Percentiles rank a stretch among this genome's conserved stretches.
Evolutionary conservation across 2,329 filamentous ascomycete genomes (phyloP).

Genomic region (Boeremia exigua): DNA sequence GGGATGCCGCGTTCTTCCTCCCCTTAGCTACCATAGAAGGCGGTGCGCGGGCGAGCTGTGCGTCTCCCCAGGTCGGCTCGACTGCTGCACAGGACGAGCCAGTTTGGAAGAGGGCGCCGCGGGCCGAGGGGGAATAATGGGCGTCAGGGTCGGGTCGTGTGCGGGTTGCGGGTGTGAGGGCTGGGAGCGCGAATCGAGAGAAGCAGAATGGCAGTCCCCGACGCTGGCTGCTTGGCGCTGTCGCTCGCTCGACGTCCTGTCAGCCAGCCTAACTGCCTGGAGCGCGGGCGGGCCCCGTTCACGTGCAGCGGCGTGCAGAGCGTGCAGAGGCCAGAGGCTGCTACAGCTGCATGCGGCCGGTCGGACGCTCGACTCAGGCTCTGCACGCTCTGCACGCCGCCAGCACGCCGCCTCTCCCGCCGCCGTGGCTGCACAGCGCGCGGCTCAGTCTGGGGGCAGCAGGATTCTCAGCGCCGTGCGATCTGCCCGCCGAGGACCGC

Average conservation of each 20-base stretch:
- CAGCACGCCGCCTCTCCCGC: background rate
- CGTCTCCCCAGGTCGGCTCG: constrained; percentile 49
- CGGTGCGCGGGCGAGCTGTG: constrained; percentile 37
- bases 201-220: constrained; percentile 11
- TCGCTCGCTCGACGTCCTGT: background rate
- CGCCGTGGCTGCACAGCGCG: background rate
- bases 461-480: too few species aligned
- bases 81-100: constrained; percentile 53
- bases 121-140: constrained; percentile 28
- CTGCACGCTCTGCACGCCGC: background rate
- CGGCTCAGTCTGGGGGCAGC: background rate
- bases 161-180: constrained; percentile 22
- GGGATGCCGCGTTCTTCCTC: constrained; percentile 54
- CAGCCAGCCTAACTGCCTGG: too few species aligned
- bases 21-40: constrained; percentile 57
- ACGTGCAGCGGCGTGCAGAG: too few species aligned
- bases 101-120: constrained; percentile 51
- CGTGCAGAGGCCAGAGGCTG: too few species aligned
- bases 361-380: background rate
- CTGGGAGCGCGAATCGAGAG: constrained; percentile 13
- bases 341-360: too few species aligned
- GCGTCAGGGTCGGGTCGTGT: constrained; percentile 24
- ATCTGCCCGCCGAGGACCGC: constrained; percentile 18
- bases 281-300: too few species aligned
- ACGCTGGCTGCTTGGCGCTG: constrained; percentile 4